Conservation (phyloP, 2,329 filamentous ascomycete species). For the Drechmeria coniospora region DNA sequence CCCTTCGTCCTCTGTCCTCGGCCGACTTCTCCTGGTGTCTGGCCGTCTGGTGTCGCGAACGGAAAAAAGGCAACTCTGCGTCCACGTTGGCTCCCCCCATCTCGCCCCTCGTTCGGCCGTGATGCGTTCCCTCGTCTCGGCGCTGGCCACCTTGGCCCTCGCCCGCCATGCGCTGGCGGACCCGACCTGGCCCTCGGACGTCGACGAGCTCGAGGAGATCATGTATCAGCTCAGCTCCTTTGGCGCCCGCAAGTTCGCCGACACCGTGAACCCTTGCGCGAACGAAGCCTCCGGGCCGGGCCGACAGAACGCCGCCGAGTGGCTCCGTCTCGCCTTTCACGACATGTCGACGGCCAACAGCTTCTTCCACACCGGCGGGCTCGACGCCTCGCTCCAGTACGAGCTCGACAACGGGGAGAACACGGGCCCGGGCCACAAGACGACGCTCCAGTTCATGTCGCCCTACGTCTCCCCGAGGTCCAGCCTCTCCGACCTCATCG, state of each 20-base stretch:
- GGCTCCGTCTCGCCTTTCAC: slow-evolving; percentile 46
- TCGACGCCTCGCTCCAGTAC: slow-evolving; percentile 46
- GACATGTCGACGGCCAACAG: slow-evolving; percentile 42
- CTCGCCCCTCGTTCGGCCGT: not conserved
- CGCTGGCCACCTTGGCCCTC: slow-evolving; percentile 22
- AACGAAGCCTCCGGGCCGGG: slow-evolving; percentile 36
- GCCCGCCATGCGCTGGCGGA: slow-evolving; percentile 22
- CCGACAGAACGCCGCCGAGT: slow-evolving; percentile 43
- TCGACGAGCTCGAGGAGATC: slow-evolving; percentile 48
- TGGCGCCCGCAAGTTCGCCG: slow-evolving; percentile 37
- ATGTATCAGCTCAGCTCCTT: slow-evolving; percentile 44
- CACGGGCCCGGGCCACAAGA: slow-evolving; percentile 36
- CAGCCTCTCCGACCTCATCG: slow-evolving; percentile 41
- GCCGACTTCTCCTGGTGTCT: too few species aligned
- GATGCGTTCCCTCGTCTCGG: slow-evolving; percentile 9
- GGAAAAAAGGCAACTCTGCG: too few species aligned
- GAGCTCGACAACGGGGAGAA: slow-evolving; percentile 42
- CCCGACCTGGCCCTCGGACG: slow-evolving; percentile 43
- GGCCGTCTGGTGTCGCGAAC: too few species aligned
- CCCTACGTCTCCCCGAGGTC: slow-evolving; percentile 34
- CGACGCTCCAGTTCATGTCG: slow-evolving; percentile 37
- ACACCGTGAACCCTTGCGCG: slow-evolving; percentile 40
- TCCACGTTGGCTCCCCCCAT: too few species aligned
- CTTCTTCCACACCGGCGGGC: slow-evolving; percentile 31
- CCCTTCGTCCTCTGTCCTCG: too few species aligned